A percentile compares a stretch with the other conserved stretches of the same genome.
Evolutionary conservation across 805 yeast species (phyloP).

Genomic region (Metschnikowia aberdeeniae): DNA sequence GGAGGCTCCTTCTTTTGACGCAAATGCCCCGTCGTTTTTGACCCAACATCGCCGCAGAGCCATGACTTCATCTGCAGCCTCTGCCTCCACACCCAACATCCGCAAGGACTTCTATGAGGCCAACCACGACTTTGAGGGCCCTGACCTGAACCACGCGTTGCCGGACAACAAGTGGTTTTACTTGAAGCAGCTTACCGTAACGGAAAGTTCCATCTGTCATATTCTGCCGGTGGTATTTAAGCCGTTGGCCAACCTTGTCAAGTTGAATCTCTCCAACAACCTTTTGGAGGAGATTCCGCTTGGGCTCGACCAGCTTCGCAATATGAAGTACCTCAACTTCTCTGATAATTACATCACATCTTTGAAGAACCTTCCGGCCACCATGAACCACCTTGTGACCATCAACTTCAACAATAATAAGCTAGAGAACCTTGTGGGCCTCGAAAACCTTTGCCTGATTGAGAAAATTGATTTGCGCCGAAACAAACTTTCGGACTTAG

Average conservation of each 20-base stretch:
- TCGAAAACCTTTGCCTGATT: conserved; percentile 40
- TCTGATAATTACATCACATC: conserved; percentile 39
- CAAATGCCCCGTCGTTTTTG: background rate
- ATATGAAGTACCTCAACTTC: conserved; percentile 44
- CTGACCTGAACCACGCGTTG: conserved; percentile 18
- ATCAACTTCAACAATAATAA: conserved; percentile 50
- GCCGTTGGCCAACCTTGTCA: conserved; percentile 38
- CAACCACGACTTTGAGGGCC: background rate
- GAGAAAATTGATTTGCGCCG: conserved; percentile 54
- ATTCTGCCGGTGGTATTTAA: conserved; percentile 35
- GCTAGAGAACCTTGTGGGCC: conserved; percentile 37
- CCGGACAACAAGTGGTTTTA: conserved; percentile 39
- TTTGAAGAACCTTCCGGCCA: conserved; percentile 31
- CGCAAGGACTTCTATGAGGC: conserved; percentile 8
- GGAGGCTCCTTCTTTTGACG: conserved; percentile 1
- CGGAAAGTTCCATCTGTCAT: conserved; percentile 36
- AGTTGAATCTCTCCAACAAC: conserved; percentile 55
- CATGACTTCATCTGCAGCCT: conserved; percentile 11
- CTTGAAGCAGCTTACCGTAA: conserved; percentile 38
- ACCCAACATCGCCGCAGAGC: conserved; percentile 11
- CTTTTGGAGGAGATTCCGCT: conserved; percentile 46
- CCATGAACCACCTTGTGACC: conserved; percentile 36
- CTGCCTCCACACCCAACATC: conserved; percentile 4
- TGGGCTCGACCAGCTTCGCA: conserved; percentile 47
- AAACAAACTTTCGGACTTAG: conserved; percentile 38